Evolutionary conservation across 1,284 basidiomycete genomes (phyloP).

Genomic region (Pseudozyma tsukubaensis): DNA sequence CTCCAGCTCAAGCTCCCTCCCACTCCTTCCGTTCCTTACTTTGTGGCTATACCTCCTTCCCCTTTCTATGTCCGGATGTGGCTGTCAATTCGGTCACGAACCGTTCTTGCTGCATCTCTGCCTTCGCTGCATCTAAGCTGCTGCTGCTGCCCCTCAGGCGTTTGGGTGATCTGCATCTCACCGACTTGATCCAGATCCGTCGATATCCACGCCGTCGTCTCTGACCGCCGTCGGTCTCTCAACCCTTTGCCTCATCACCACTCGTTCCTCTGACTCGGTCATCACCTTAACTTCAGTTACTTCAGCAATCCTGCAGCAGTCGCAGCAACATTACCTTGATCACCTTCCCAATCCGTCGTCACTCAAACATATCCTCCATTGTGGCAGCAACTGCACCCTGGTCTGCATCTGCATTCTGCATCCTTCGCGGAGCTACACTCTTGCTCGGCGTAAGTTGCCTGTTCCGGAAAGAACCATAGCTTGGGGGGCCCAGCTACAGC

Average conservation of each 20-base stretch:
- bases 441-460: constrained; percentile 38
- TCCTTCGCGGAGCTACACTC: constrained; percentile 17
- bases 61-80: constrained; percentile 36
- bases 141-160: constrained; percentile 9
- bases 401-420: neutral
- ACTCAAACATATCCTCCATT: neutral
- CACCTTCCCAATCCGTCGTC: constrained; percentile 29
- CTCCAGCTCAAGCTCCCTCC: constrained; percentile 4
- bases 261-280: constrained; percentile 2
- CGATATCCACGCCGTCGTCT: neutral
- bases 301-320: neutral
- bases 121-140: constrained; percentile 3
- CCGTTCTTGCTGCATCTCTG: constrained; percentile 16
- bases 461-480: constrained; percentile 9
- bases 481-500: neutral
- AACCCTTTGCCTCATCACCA: constrained; percentile 5
- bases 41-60: constrained; percentile 9
- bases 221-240: constrained; percentile 3
- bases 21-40: constrained; percentile 7
- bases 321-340: constrained; percentile 1
- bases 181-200: constrained; percentile 24
- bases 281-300: constrained; percentile 1
- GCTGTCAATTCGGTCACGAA: constrained; percentile 20
- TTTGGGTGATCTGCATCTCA: constrained; percentile 1
- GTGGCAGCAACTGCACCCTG: neutral